These are phyloP conservation scores for Ogataea wickerhamii DNA, from an alignment of 805 yeast genomes.

Conservation along the genomic window DNA sequence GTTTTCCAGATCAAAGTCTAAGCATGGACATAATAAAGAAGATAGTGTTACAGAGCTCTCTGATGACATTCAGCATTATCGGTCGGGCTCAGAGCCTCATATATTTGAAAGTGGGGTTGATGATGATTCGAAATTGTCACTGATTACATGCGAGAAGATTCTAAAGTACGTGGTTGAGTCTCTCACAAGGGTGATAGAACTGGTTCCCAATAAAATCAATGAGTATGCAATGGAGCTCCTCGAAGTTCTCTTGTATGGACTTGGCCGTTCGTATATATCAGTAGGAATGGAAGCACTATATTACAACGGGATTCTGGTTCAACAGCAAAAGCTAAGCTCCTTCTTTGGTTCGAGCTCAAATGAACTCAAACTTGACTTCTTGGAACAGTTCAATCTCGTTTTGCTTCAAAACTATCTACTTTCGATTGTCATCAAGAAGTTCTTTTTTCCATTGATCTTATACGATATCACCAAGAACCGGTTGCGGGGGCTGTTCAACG, in stretches of 20 bases:
- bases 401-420: conserved; percentile 47
- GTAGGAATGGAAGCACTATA: conserved; percentile 71
- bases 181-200: conserved; percentile 70
- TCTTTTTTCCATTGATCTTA: conserved; percentile 66
- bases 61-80: background rate
- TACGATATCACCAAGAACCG: conserved; percentile 15
- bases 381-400: conserved; percentile 24
- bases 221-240: conserved; percentile 63
- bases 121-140: conserved; percentile 28
- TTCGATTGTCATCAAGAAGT: conserved; percentile 69
- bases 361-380: conserved; percentile 18
- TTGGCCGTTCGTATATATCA: conserved; percentile 73
- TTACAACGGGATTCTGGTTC: conserved; percentile 26
- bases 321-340: conserved; percentile 25
- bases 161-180: conserved; percentile 73
- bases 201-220: conserved; percentile 59
- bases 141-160: conserved; percentile 55
- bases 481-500: conserved; percentile 23
- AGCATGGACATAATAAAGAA: conserved; percentile 5
- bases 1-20: conserved; percentile 15
- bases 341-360: conserved; percentile 24
- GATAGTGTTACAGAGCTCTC: conserved; percentile 4
- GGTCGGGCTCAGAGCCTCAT: conserved; percentile 5
- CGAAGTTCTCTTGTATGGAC: conserved; percentile 61
- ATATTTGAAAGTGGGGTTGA: background rate